Base-by-base conservation (phyloP, 106 monocot genomes). In the Phalaenopsis aphrodite region DNA sequence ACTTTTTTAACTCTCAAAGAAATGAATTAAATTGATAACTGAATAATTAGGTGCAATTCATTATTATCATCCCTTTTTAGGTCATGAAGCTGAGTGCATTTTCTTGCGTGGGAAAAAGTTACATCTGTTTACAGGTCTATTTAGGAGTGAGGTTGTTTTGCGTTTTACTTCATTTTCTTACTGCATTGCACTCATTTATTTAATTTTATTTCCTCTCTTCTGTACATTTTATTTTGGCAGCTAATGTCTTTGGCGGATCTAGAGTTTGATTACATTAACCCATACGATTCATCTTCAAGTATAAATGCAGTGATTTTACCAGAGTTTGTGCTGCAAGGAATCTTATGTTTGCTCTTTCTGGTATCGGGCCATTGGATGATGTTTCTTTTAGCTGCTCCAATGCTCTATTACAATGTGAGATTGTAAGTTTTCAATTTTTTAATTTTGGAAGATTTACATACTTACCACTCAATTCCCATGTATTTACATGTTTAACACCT, bases 181-280 rank as follows among this genome's bases (percentile, higher is more conserved):
- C 41, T 43, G 24, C 2, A 21, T 47, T 76, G 24, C 76, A 49
- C 52, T 42, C 16, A n/a, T 23, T 15, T 19, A 30, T 76, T 76
- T 74, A 48, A 11, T 48, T 47, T 15, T 23, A 21, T 46, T 47
- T 52, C 52, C 52, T 6, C 19, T 16, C 18, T 43, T 74, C 42
- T 76, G 30, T 19, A 23, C 61, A 72, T 66, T 15, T 45, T 79
- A 41, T 48, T 84, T 55, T 86, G 87, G 87, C 85, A 94, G 94
- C 80, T 94, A 5, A 90, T 90, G 85, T 91, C 88, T 64, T 84
- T 91, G 56, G 90, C 94, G 19, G 94, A 94, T 75, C 84, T 94
- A 47, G 94, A 94, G 85, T 89, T 88, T 75, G 94, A 94, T 71
- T 90, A 94, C 78, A 92, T 91, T 65, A 94, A 94, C 80, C 90